phyloP scores from a whole-genome alignment of 257 asterid genomes.

The Plectranthus barbatus region DNA sequence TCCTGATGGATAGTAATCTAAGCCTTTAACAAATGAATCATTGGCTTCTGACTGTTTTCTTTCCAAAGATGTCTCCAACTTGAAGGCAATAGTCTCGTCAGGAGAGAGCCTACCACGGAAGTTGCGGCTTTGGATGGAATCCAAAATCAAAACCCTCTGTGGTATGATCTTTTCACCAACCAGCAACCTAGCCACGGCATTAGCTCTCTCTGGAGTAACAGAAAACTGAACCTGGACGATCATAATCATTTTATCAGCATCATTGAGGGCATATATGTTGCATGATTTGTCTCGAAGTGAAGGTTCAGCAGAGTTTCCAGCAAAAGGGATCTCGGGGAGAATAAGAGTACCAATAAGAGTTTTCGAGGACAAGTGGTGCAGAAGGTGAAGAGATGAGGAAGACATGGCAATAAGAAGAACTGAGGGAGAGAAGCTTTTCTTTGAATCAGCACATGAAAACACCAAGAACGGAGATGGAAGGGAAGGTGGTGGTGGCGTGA shows the following conservation, averaged over 20 bases:
- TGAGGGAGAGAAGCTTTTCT: slow-evolving; percentile 52
- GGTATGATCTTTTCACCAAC: slow-evolving; percentile 63
- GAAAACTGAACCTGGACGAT: slow-evolving; percentile 61
- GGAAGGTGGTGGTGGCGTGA: slow-evolving; percentile 67
- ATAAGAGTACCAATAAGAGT: slow-evolving; percentile 56
- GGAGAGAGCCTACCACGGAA: slow-evolving; percentile 76
- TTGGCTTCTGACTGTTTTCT: slow-evolving; percentile 27
- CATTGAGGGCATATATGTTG: slow-evolving; percentile 55
- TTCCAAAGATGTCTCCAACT: slow-evolving; percentile 71
- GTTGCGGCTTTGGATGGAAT: slow-evolving; percentile 58
- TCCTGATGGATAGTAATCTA: slow-evolving; percentile 85
- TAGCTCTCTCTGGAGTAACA: slow-evolving; percentile 74
- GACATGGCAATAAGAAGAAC: slow-evolving; percentile 75
- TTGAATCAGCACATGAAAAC: slow-evolving; percentile 39
- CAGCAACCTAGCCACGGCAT: slow-evolving; percentile 59
- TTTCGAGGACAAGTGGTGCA: slow-evolving; percentile 64
- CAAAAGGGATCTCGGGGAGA: slow-evolving; percentile 69
- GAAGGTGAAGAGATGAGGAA: slow-evolving; percentile 55
- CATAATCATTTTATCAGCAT: slow-evolving; percentile 39
- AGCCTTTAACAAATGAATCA: slow-evolving; percentile 38
- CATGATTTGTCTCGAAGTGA: slow-evolving; percentile 76
- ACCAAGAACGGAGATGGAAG: slow-evolving; percentile 73
- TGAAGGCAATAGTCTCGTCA: slow-evolving; percentile 63
- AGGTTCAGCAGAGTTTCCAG: slow-evolving; percentile 63
- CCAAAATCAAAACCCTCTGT: slow-evolving; percentile 72